phyloP scores from a whole-genome alignment of 352 stramenopile genomes.

The Pythium plurisporium region DNA sequence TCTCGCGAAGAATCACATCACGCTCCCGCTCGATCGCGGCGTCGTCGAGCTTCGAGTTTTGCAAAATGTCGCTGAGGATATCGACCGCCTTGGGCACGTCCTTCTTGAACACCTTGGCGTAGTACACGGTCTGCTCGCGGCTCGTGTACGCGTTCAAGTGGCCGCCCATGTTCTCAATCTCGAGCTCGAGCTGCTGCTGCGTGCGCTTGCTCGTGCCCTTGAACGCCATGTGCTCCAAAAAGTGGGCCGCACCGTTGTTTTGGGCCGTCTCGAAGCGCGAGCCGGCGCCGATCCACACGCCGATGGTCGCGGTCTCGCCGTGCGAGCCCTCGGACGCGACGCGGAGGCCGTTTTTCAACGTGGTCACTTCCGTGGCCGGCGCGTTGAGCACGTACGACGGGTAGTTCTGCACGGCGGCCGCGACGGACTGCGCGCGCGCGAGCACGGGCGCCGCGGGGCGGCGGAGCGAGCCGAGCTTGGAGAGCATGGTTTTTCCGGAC shows the following conservation, averaged over 20 bases:
- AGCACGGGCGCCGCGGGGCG: slow-evolving; percentile 42
- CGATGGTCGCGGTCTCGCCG: slow-evolving; percentile 97
- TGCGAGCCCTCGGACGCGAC: slow-evolving; percentile 97
- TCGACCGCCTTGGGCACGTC: slow-evolving; percentile 97
- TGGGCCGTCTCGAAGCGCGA: slow-evolving; percentile 97
- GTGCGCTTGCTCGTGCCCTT: slow-evolving; percentile 98
- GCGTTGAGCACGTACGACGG: slow-evolving; percentile 90
- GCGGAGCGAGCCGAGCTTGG: slow-evolving; percentile 51
- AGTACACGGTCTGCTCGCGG: slow-evolving; percentile 99
- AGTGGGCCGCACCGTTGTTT: slow-evolving; percentile 99
- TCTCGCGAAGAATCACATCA: slow-evolving; percentile 99
- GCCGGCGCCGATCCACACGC: slow-evolving; percentile 96
- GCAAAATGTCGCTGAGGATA: slow-evolving; percentile 99
- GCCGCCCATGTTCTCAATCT: slow-evolving; percentile 99
- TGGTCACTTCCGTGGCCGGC: slow-evolving; percentile 96
- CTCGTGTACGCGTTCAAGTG: slow-evolving; percentile 99
- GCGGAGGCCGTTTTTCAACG: slow-evolving; percentile 93
- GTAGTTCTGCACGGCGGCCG: slow-evolving; percentile 69
- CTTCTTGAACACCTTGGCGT: slow-evolving; percentile 99
- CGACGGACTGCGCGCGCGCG: slow-evolving; percentile 61
- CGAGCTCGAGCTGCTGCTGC: slow-evolving; percentile 98
- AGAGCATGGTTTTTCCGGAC: slow-evolving; percentile 39
- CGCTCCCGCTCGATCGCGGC: slow-evolving; percentile 96
- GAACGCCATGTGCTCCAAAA: slow-evolving; percentile 99
- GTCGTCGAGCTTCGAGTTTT: slow-evolving; percentile 97